phyloP scores from a whole-genome alignment of 495 filamentous ascomycete species.

The Melanomma pulvis-pyrius region DNA sequence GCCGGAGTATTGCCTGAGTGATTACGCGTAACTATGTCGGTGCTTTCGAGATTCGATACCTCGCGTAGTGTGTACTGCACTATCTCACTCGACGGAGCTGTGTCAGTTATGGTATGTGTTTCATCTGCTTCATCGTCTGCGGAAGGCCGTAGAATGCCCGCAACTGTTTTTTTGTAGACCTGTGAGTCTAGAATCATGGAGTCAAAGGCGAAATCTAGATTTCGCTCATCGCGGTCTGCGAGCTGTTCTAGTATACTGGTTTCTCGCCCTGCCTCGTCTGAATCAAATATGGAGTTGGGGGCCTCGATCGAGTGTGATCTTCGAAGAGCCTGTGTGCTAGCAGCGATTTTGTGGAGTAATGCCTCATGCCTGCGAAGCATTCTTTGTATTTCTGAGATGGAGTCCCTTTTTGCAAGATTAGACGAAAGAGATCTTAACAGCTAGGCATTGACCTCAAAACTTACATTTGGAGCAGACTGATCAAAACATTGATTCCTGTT shows the following conservation, averaged over 20 bases:
- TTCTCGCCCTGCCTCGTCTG: not conserved
- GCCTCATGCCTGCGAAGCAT: not conserved
- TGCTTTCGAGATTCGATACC: not conserved
- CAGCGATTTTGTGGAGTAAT: not conserved
- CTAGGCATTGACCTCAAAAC: not conserved
- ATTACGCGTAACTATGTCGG: not conserved
- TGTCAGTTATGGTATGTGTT: not conserved
- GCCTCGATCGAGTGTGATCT: not conserved
- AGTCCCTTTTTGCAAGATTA: not conserved
- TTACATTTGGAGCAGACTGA: slow-evolving; percentile 11
- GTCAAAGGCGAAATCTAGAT: not conserved
- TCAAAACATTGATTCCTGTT: not conserved
- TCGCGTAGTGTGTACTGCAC: not conserved
- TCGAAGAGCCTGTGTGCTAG: not conserved
- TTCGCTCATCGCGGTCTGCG: not conserved
- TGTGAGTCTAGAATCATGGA: not conserved
- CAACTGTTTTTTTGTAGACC: not conserved
- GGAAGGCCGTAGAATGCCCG: not conserved
- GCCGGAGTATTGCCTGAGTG: not conserved
- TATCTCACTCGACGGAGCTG: not conserved
- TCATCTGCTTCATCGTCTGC: not conserved
- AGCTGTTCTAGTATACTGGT: slow-evolving; percentile 4
- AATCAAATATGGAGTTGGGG: slow-evolving; percentile 3
- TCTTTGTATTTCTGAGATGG: not conserved
- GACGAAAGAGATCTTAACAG: not conserved